Base-by-base conservation (phyloP, 768 basidiomycete genomes). In the Podaxis mareebaensis region DNA sequence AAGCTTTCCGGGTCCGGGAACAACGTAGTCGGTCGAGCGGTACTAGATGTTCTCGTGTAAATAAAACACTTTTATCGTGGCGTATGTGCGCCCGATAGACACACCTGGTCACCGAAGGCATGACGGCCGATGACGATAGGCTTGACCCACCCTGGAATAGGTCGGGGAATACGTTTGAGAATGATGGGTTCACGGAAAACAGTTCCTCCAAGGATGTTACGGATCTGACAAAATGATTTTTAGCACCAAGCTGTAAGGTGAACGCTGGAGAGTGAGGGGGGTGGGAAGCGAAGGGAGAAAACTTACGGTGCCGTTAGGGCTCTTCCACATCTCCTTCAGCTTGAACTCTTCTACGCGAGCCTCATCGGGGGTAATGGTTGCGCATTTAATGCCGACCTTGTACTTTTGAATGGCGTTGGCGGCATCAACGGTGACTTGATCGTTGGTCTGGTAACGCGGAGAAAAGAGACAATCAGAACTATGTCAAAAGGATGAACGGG, bases 181-280 rank as follows among this genome's bases (percentile, higher is more conserved):
- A 99, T 89, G 78, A 99, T 99, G 68, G 97, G 97, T 76, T 97
- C 97, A 66, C 97, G 90, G 88, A 99, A 99, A 58, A 99, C 96
- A 20, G 97, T 99, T 46, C 97, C 97, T 36, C 95, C 95, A 55
- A 99, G 88, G 72, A 99, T 97, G 75, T 99, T 99, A 66, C 96
- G 91, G 76, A 98, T 98, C 88, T 92, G 38, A 53, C 12, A 51
- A 20, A 28, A 60, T 28, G n/a, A 20, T 39, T 60, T 10, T 33
- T 3, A 33, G 33, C 3, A 33, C 33, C 8, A 10, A 0, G 33
- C 33, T 10, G 3, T 3, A 33, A 10, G 1, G 3, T 10, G 33
- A 33, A 2, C 10, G 33, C 30, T 8, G 8, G 22, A 40, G 49
- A 40, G 26, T 17, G 44, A 54, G 22, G 36, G 36, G 6, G 13